Base-by-base conservation (phyloP, 2,329 filamentous ascomycete genomes). In the Coniochaeta ligniaria region DNA sequence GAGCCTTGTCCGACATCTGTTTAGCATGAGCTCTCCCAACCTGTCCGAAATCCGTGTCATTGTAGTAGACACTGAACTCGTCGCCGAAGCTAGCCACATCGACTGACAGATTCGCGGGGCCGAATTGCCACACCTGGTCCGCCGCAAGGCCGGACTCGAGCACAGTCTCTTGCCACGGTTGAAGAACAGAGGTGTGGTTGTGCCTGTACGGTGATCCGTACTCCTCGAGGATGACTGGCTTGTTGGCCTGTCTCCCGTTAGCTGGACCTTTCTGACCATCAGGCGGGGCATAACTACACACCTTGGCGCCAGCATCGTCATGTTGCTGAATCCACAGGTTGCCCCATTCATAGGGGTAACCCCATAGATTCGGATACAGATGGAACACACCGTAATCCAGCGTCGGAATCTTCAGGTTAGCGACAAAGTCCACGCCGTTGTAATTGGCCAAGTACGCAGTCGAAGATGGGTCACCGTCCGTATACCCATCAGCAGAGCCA, bases 301-400 rank as follows among this genome's bases (percentile, higher is more conserved):
- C 43, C 43, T 47, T 47, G 22, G 43, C 43, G 9, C 43, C 43
- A 24, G 43, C 43, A 24, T 58, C 24, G 31, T 58, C 57, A 33
- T 58, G 57, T 24, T 58, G 36, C 22, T 28, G 28, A 22, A 58
- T 58, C 57, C 57, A 58, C 1, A 43, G 24, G 31, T 45, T 58
- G 5, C 57, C 57, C 57, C 57, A 58, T 28, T 58, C 57, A 17
- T 58, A 58, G 7, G 57, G 57, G 16, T 35, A 58, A 5, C 26
- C 26, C 57, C 57, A 58, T 3, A 38, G 31, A n/a, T 43, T 58
- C 6, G 74, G 74, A 57, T 76, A 76, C 60, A 76, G 65, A 56
- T 76, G 75, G 60, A 76, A 73, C 0, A 72, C 74, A 1, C 70
- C 83, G 67, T 83, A 84, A 64, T 83, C 81, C 20, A 69, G 57